Evolutionary conservation across 441 rosid species (phyloP), one percentile per base, ranked within the genome.

Genomic region (Theobroma grandiflorum): DNA sequence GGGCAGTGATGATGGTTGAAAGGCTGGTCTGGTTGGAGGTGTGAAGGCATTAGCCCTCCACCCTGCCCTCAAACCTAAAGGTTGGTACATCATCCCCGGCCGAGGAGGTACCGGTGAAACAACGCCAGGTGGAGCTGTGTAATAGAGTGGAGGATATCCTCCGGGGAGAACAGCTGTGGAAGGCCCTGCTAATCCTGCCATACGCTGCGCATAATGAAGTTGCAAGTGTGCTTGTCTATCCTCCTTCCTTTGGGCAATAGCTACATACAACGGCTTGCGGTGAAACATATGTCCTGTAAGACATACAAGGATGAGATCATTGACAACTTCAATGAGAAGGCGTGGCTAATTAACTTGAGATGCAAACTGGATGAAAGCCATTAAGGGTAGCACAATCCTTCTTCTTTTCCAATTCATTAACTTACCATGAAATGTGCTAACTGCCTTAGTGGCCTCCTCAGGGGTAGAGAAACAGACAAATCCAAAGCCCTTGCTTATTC

Each of bases 131-230:
- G 95, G 91, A 85, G 87, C 82, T 50, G 91, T 43, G 63, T 89
- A 91, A 85, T 90, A 90, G 72, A 89, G 72, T 53, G 91, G 85
- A 81, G 90, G 86, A 77, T 87, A 91, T 88, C 89, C 92, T 71
- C 84, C 84, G 16, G 95, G 94, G 43, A 87, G 83, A 74, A 88
- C 85, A 80, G 86, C 71, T 9, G 88, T 68, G 65, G 89, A 78
- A 81, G 88, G 78, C 65, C 86, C 90, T 8, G 85, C 84, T 83
- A 84, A 69, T 68, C 85, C 88, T 18, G 80, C 81, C 59, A 76
- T 72, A 37, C 80, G 81, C 40, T 85, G 87, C 20, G 86, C 65
- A 78, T 84, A 86, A 33, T 85, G 87, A 63, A 84, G 74, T 74
- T 87, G 88, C 49, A 90, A 63, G 50, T 88, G 90, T 67, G 80